Conservation (phyloP, 139 green algal genomes). For the Mesotaenium endlicherianum region DNA sequence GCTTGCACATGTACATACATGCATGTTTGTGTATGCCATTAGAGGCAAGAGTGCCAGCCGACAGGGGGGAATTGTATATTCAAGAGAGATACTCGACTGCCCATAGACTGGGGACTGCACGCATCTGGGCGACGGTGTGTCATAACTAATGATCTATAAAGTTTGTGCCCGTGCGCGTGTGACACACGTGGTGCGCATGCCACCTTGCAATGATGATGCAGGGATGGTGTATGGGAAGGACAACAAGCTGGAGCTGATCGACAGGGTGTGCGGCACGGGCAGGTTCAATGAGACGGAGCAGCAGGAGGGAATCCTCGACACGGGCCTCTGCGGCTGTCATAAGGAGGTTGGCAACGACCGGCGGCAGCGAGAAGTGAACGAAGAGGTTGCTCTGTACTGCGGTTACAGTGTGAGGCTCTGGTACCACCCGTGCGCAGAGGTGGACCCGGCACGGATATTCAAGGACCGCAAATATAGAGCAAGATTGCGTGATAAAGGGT, state of each 20-base stretch:
- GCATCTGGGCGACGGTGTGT: too few species aligned
- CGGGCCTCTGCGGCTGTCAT: conserved; percentile 10
- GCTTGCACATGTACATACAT: background rate
- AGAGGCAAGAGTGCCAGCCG: background rate
- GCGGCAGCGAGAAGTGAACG: background rate
- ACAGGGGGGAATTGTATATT: too few species aligned
- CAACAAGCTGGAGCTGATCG: conserved; percentile 11
- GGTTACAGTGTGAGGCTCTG: background rate
- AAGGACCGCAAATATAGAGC: background rate
- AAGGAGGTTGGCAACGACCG: conserved; percentile 11
- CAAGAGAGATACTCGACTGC: too few species aligned
- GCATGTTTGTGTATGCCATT: background rate
- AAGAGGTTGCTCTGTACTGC: background rate
- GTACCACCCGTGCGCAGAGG: conserved; percentile 11
- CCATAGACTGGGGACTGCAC: too few species aligned
- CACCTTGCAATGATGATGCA: too few species aligned
- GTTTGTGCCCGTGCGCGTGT: too few species aligned
- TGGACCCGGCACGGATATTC: background rate
- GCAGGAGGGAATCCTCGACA: conserved; percentile 4
- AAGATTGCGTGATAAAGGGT: background rate
- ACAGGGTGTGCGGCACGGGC: conserved; percentile 13
- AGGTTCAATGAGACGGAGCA: background rate
- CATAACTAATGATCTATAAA: too few species aligned
- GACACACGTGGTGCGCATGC: too few species aligned
- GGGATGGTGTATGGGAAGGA: background rate